Evolutionary conservation across 306 rosid species (phyloP).

Genomic region (Prunus fruticosa): DNA sequence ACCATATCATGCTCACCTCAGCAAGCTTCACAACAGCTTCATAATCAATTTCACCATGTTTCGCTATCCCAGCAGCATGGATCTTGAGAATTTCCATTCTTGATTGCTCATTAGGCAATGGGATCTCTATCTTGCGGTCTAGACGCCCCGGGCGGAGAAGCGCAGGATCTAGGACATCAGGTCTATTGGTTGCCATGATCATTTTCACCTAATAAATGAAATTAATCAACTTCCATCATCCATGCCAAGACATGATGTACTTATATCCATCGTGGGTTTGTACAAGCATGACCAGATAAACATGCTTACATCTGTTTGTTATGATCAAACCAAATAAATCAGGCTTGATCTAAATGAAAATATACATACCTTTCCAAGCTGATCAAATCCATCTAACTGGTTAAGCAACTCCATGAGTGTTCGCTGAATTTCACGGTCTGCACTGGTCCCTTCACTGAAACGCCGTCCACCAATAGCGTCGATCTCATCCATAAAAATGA

Average conservation of each 20-base stretch:
- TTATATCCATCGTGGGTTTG: not conserved
- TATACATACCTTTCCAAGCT: constrained; percentile 79
- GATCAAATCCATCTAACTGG: constrained; percentile 98
- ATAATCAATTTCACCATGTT: constrained; percentile 95
- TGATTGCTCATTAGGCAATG: constrained; percentile 94
- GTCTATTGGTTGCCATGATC: constrained; percentile 96
- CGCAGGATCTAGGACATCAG: constrained; percentile 95
- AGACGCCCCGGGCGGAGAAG: constrained; percentile 94
- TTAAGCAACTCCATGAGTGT: constrained; percentile 94
- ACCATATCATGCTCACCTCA: constrained; percentile 50
- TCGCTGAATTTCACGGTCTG: constrained; percentile 97
- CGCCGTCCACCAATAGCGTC: constrained; percentile 99
- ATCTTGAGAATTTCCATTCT: constrained; percentile 95
- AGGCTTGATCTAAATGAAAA: not conserved
- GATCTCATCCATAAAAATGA: constrained; percentile 98
- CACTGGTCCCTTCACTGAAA: constrained; percentile 95
- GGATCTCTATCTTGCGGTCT: constrained; percentile 95
- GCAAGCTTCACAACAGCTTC: constrained; percentile 99
- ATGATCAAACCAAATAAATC: not conserved
- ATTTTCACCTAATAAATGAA: constrained; percentile 73
- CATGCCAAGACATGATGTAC: not conserved
- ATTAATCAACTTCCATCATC: not conserved
- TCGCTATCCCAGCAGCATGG: constrained; percentile 97
- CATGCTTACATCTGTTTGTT: not conserved
- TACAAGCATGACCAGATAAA: not conserved